Conservation (phyloP, 1,139 yeast genomes). For the Chernovozyma aurita region DNA sequence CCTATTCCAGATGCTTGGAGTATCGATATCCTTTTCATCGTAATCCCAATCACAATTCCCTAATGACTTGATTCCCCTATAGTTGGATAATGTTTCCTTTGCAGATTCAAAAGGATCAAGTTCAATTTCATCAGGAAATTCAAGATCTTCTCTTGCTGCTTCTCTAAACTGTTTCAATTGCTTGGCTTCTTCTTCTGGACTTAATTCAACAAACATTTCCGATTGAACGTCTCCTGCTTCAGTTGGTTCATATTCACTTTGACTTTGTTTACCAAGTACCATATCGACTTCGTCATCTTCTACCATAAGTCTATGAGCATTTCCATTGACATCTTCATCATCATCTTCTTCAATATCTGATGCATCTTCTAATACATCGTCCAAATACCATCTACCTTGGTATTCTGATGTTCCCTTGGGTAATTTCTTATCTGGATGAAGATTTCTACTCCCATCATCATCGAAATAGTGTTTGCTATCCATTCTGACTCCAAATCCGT, state of each 20-base stretch:
- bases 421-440: constrained; percentile 30
- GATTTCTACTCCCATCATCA: constrained; percentile 34
- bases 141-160: constrained; percentile 76
- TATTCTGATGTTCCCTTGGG: constrained; percentile 93
- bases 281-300: constrained; percentile 20
- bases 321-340: constrained; percentile 16
- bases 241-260: constrained; percentile 35
- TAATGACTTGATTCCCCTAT: constrained; percentile 83
- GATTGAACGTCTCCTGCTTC: constrained; percentile 46
- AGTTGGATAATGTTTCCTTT: constrained; percentile 65
- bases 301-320: too few relatives aligned
- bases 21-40: constrained; percentile 71
- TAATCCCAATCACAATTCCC: constrained; percentile 83
- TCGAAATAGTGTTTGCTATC: constrained; percentile 66
- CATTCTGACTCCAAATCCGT: constrained; percentile 54
- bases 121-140: constrained; percentile 95
- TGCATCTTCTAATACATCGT: constrained; percentile 43
- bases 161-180: constrained; percentile 69
- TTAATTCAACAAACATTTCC: constrained; percentile 68
- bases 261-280: constrained; percentile 23
- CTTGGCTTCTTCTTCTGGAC: constrained; percentile 78
- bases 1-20: constrained; percentile 77
- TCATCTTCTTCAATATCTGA: constrained; percentile 52
- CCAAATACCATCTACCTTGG: constrained; percentile 90
- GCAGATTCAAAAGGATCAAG: constrained; percentile 73